Conservation (phyloP, 2,329 filamentous ascomycete species). For the Paraconiothyrium sp. region DNA sequence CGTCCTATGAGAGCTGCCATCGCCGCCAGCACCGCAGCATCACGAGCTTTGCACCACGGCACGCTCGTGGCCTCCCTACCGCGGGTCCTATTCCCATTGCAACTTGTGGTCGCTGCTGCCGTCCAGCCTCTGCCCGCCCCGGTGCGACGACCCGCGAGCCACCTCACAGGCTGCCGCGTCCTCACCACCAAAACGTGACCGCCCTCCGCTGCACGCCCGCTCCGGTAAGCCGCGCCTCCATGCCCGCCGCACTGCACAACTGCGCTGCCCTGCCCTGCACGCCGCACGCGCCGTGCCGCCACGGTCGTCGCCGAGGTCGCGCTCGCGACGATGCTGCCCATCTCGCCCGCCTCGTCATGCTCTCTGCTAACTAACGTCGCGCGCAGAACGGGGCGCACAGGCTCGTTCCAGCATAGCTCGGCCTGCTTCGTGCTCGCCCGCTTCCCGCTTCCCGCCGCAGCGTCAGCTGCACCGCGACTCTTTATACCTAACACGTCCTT, state of each 20-base stretch:
- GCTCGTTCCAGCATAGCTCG: conserved; percentile 27
- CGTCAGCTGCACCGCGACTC: conserved; percentile 42
- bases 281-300: conserved; percentile 1
- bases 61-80: conserved; percentile 32
- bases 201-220: conserved; percentile 41
- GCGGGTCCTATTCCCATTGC: conserved; percentile 17
- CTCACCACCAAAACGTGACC: conserved; percentile 48
- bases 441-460: conserved; percentile 24
- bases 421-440: conserved; percentile 33
- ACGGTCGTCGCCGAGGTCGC: background rate
- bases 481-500: conserved; percentile 34
- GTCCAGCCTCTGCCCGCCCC: conserved; percentile 16
- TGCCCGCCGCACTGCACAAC: conserved; percentile 13
- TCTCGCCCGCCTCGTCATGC: conserved; percentile 16
- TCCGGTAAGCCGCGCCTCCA: conserved; percentile 41
- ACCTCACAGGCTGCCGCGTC: conserved; percentile 36
- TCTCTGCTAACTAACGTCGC: conserved; percentile 40
- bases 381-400: conserved; percentile 34
- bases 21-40: conserved; percentile 15
- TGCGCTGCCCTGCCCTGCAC: conserved; percentile 10
- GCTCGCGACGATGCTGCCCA: background rate
- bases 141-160: conserved; percentile 23
- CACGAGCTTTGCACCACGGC: conserved; percentile 38
- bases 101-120: conserved; percentile 27
- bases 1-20: conserved; percentile 17